Conservation (phyloP, 106 monocot genomes). For the Ottelia alismoides region DNA sequence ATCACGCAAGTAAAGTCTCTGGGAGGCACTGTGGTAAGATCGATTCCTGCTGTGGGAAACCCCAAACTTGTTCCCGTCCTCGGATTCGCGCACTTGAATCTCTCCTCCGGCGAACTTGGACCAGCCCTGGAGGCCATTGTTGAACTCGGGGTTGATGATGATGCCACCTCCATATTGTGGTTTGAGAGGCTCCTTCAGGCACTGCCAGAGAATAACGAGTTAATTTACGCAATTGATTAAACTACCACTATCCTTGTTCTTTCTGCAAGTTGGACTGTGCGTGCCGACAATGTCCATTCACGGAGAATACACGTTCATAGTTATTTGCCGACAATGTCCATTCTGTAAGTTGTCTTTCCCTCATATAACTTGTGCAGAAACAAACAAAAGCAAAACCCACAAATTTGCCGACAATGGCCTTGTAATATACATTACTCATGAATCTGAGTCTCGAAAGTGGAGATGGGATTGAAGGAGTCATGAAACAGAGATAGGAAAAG, state of each 20-base stretch:
- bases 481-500: background rate
- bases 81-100: conserved; percentile 7
- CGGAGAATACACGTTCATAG: too few species aligned
- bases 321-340: too few species aligned
- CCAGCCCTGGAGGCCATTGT: conserved; percentile 38
- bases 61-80: conserved; percentile 23
- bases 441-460: too few species aligned
- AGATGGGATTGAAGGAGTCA: too few species aligned
- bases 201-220: conserved; percentile 17
- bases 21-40: conserved; percentile 27
- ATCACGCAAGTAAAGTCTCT: conserved; percentile 32
- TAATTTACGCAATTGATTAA: background rate
- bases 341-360: too few species aligned
- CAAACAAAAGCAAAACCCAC: too few species aligned
- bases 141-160: conserved; percentile 41
- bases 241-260: background rate
- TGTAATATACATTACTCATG: background rate
- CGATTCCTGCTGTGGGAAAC: conserved; percentile 9
- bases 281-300: background rate
- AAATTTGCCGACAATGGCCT: background rate
- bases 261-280: background rate
- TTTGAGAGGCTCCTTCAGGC: conserved; percentile 37
- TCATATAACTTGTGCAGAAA: too few species aligned
- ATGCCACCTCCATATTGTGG: conserved; percentile 59
- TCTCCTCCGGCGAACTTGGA: conserved; percentile 10